Evolutionary conservation across 2,329 filamentous ascomycete species (phyloP).

Genomic region (Chaetomiaceae sp.): DNA sequence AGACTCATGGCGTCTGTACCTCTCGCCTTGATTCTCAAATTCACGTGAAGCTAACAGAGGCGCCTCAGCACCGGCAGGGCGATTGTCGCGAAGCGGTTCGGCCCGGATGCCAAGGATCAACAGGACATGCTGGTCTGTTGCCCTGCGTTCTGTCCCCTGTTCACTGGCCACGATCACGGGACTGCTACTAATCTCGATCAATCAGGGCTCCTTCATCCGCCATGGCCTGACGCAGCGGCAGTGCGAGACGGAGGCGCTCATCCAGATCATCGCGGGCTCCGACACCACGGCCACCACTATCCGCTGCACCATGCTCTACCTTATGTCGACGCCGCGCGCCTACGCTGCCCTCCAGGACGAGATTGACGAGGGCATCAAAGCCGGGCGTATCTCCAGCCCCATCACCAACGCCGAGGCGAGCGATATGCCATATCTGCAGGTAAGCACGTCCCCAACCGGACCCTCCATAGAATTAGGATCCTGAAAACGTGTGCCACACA

Average conservation of each 20-base stretch:
- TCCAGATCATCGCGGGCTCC: slow-evolving; percentile 28
- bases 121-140: slow-evolving; percentile 45
- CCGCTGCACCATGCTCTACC: slow-evolving; percentile 27
- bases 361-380: slow-evolving; percentile 19
- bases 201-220: slow-evolving; percentile 22
- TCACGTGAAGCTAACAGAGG: not conserved
- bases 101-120: slow-evolving; percentile 37
- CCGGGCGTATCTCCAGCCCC: slow-evolving; percentile 13
- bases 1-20: slow-evolving; percentile 28
- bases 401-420: slow-evolving; percentile 18
- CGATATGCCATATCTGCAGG: slow-evolving; percentile 25
- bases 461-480: not conserved
- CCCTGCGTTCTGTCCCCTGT: too few species aligned
- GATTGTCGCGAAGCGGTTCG: slow-evolving; percentile 42
- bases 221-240: slow-evolving; percentile 19
- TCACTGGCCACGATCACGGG: too few species aligned
- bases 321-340: slow-evolving; percentile 25
- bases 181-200: too few species aligned
- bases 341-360: slow-evolving; percentile 25
- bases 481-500: not conserved
- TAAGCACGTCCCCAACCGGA: not conserved
- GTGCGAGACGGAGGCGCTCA: slow-evolving; percentile 20
- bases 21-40: not conserved
- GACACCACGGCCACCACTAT: slow-evolving; percentile 32
- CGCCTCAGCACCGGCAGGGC: slow-evolving; percentile 39